Percentiles rank a stretch among this genome's conserved stretches.
phyloP scores from a whole-genome alignment of 805 yeast genomes.

The Kuraishia ogatae region DNA sequence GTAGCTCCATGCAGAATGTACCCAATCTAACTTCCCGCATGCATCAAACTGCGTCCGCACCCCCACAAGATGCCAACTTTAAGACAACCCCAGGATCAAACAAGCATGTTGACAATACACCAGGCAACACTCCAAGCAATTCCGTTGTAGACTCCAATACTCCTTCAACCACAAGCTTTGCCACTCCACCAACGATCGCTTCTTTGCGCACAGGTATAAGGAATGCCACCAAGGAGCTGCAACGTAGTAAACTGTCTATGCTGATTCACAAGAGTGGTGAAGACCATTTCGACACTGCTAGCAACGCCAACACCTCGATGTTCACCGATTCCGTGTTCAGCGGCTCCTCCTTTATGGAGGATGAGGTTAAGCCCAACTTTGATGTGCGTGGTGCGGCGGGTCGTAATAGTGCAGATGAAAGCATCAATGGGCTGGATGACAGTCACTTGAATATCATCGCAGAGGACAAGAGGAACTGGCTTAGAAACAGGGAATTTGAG shows the following conservation, averaged over 20 bases:
- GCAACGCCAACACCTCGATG: neutral
- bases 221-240: neutral
- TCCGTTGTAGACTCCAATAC: neutral
- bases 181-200: neutral
- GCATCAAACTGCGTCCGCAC: neutral
- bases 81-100: neutral
- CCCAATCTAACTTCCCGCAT: too few species aligned
- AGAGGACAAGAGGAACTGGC: neutral
- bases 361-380: slow-evolving; percentile 1
- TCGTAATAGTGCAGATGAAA: neutral
- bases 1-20: too few species aligned
- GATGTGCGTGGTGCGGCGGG: neutral
- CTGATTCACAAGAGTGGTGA: neutral
- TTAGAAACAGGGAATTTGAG: neutral
- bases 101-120: neutral
- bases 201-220: slow-evolving; percentile 1
- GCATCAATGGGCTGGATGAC: neutral
- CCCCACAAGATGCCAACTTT: neutral
- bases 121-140: neutral
- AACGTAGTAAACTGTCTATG: neutral
- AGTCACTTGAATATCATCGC: neutral
- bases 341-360: neutral
- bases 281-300: neutral
- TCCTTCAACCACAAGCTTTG: neutral
- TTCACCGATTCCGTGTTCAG: neutral